Evolutionary conservation across 371 early-diverging fungal species (phyloP).

Genomic region (Zychaea mexicana): DNA sequence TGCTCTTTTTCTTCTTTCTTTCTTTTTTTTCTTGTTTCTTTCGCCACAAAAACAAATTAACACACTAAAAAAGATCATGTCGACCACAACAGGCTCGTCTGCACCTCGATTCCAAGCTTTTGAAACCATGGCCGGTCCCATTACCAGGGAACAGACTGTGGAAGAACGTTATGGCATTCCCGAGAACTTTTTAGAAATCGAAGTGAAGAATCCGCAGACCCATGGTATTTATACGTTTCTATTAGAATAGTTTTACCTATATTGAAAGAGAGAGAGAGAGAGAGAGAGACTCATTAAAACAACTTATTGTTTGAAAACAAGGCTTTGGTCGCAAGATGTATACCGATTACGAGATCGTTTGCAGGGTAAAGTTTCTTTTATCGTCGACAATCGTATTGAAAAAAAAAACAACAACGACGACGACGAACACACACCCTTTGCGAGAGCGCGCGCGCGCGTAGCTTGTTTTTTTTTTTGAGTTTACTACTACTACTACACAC

Average conservation of each 20-base stretch:
- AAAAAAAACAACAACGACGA: too few species aligned
- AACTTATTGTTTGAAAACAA: conserved; percentile 12
- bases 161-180: conserved; percentile 94
- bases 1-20: not conserved
- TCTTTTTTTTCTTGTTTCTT: not conserved
- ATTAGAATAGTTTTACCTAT: too few species aligned
- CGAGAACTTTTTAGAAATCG: conserved; percentile 97
- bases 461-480: too few species aligned
- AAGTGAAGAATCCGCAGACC: conserved; percentile 89
- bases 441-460: not conserved
- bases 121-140: conserved; percentile 55
- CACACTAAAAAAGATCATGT: not conserved
- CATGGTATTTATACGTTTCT: too few species aligned
- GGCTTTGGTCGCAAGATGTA: conserved; percentile 86
- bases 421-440: too few species aligned
- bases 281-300: not conserved
- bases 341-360: conserved; percentile 95
- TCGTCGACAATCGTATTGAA: too few species aligned
- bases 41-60: not conserved
- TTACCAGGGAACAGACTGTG: conserved; percentile 76
- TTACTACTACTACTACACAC: too few species aligned
- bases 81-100: conserved; percentile 17
- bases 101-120: conserved; percentile 53
- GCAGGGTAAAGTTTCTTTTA: conserved; percentile 60
- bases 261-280: too few species aligned